Conservation (phyloP, 1,284 basidiomycete species). For the Naganishia cerealis region DNA sequence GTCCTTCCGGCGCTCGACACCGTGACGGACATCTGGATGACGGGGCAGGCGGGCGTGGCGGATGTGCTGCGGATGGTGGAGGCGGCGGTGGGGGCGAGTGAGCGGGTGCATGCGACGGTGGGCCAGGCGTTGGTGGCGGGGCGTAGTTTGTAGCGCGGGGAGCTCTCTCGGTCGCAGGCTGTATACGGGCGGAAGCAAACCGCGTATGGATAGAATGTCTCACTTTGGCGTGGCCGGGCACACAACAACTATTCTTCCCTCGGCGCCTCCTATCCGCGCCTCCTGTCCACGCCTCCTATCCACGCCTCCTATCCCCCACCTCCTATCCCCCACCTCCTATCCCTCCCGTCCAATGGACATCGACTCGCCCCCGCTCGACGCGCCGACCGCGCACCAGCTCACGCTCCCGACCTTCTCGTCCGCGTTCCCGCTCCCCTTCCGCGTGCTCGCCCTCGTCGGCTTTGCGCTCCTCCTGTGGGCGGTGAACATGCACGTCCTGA, state of each 20-base stretch:
- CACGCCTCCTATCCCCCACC: neutral
- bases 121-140: slow-evolving; percentile 1
- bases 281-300: neutral
- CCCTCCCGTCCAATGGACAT: slow-evolving; percentile 47
- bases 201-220: neutral
- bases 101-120: slow-evolving; percentile 11
- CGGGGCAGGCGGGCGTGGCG: slow-evolving; percentile 59
- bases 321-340: neutral
- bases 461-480: slow-evolving; percentile 77
- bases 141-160: neutral
- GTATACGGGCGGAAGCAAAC: no score
- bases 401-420: slow-evolving; percentile 59
- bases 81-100: slow-evolving; percentile 5
- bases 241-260: neutral
- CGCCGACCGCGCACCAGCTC: slow-evolving; percentile 44
- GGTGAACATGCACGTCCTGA: slow-evolving; percentile 78
- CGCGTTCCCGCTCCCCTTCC: slow-evolving; percentile 75
- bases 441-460: slow-evolving; percentile 70
- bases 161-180: no score
- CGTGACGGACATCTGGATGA: slow-evolving; percentile 77
- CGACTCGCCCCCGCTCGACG: slow-evolving; percentile 45
- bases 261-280: neutral
- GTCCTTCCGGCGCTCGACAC: slow-evolving; percentile 88
- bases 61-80: slow-evolving; percentile 41
- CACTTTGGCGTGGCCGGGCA: slow-evolving; percentile 5